Conservation (phyloP, 2,329 filamentous ascomycete genomes). For the Trichoderma sp. region DNA sequence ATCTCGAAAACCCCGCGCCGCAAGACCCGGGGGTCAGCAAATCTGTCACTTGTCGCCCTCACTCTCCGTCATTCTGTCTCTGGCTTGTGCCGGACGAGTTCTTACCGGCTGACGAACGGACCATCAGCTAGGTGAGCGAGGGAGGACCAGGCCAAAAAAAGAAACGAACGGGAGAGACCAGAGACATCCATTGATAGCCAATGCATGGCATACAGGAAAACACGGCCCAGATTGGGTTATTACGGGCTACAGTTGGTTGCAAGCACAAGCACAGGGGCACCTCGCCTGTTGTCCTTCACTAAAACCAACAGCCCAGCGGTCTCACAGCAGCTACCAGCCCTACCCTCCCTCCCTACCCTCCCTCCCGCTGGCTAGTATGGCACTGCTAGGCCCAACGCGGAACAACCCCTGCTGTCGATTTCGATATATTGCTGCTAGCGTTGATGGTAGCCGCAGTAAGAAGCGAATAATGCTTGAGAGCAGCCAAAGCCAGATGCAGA, state of each 20-base stretch:
- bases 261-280: neutral
- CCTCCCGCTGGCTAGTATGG: neutral
- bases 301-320: neutral
- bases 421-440: constrained; percentile 3
- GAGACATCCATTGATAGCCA: too few relatives aligned
- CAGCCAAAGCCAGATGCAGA: neutral
- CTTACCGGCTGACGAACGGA: neutral
- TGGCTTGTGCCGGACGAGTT: neutral
- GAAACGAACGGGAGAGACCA: neutral
- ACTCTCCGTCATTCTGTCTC: neutral
- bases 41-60: neutral
- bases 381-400: neutral
- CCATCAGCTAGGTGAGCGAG: neutral
- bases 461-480: neutral
- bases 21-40: neutral
- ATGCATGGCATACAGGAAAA: neutral
- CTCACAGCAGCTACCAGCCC: neutral
- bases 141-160: neutral
- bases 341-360: neutral
- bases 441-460: neutral
- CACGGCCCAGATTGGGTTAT: neutral
- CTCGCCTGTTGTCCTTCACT: neutral
- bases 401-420: neutral
- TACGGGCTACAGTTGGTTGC: neutral
- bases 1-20: neutral